Evolutionary conservation across 75 land plant species (phyloP).

Genomic region (Isoetes taiwanensis): DNA sequence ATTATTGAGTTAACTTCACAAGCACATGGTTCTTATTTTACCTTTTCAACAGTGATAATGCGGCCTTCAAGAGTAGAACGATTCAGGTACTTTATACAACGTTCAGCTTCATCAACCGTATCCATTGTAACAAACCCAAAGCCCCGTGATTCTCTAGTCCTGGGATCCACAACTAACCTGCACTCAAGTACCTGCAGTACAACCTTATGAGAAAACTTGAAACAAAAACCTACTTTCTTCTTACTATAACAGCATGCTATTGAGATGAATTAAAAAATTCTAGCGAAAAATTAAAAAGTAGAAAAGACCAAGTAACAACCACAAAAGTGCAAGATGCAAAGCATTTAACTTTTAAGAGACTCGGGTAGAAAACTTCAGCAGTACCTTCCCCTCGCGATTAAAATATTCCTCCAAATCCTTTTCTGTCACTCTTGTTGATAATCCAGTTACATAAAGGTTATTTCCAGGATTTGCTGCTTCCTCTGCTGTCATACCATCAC

Average conservation of each 20-base stretch:
- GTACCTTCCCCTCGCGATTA: slow-evolving; percentile 50
- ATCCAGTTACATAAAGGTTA: slow-evolving; percentile 89
- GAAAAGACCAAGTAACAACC: background rate
- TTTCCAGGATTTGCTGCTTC: slow-evolving; percentile 81
- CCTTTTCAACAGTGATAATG: slow-evolving; percentile 83
- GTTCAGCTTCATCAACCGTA: slow-evolving; percentile 59
- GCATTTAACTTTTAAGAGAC: background rate
- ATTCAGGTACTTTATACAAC: slow-evolving; percentile 68
- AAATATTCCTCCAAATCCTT: slow-evolving; percentile 69
- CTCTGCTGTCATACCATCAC: no score
- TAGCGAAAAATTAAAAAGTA: background rate
- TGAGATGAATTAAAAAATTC: background rate
- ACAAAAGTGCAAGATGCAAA: background rate
- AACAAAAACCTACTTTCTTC: background rate
- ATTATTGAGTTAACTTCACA: no score
- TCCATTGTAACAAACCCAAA: slow-evolving; percentile 93
- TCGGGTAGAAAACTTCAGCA: background rate
- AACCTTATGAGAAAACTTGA: background rate
- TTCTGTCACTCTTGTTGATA: slow-evolving; percentile 63
- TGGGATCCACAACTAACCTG: slow-evolving; percentile 70
- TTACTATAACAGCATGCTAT: no score
- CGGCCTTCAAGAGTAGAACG: slow-evolving; percentile 89
- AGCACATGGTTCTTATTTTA: slow-evolving; percentile 14
- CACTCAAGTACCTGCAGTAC: slow-evolving; percentile 54
- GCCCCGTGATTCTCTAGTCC: slow-evolving; percentile 72